phyloP scores from a whole-genome alignment of 305 asterid species.

The Ruellia speciosa region DNA sequence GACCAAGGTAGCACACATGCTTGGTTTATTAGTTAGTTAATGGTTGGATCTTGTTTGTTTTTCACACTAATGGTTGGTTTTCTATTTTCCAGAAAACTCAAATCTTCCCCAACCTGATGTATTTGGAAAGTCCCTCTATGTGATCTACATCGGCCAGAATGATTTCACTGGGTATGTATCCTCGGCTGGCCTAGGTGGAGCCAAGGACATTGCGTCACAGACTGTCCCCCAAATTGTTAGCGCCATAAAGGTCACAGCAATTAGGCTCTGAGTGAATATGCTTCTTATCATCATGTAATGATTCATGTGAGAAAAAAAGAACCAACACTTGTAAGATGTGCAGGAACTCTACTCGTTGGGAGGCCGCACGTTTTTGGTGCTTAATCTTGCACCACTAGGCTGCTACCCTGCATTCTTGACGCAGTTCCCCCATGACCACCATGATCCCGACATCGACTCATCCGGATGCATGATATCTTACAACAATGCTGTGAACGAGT shows the following conservation, averaged over 20 bases:
- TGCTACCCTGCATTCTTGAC: slow-evolving; percentile 37
- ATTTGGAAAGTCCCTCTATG: slow-evolving; percentile 41
- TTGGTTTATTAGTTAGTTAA: too few species aligned
- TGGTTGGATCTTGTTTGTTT: too few species aligned
- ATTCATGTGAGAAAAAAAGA: too few species aligned
- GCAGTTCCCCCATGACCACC: slow-evolving; percentile 21
- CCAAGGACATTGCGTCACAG: slow-evolving; percentile 22
- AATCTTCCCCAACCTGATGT: slow-evolving; percentile 37
- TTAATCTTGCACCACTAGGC: slow-evolving; percentile 42
- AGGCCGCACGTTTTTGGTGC: slow-evolving; percentile 39
- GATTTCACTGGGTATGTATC: slow-evolving; percentile 31
- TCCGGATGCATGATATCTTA: slow-evolving; percentile 37
- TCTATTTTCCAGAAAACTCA: slow-evolving; percentile 18
- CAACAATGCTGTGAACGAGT: slow-evolving; percentile 36
- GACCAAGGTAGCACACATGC: slow-evolving; percentile 23
- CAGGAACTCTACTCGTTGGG: slow-evolving; percentile 36
- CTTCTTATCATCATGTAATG: neutral
- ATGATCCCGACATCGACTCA: slow-evolving; percentile 27
- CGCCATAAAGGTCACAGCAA: slow-evolving; percentile 34
- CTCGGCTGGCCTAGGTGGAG: slow-evolving; percentile 25
- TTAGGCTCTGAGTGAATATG: neutral
- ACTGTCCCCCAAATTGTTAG: slow-evolving; percentile 31
- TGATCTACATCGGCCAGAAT: slow-evolving; percentile 46
- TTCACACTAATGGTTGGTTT: too few species aligned
- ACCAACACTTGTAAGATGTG: neutral